These are phyloP conservation scores for Trichoderma asperellum DNA, from an alignment of 2,329 filamentous ascomycete genomes.

Conservation along the genomic window DNA sequence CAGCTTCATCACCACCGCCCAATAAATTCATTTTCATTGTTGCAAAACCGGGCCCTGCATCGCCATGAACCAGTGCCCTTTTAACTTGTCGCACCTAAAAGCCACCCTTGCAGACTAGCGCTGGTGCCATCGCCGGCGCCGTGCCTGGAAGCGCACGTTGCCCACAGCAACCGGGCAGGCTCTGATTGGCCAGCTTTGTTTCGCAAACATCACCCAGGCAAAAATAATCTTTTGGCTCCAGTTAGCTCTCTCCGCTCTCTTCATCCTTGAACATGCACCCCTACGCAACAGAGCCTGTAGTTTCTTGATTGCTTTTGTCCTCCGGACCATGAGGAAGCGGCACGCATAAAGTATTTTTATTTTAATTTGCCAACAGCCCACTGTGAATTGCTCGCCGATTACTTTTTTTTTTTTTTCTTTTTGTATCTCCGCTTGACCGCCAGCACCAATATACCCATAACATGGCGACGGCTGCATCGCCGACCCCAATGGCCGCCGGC, in stretches of 20 bases:
- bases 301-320: slow-evolving; percentile 34
- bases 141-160: slow-evolving; percentile 35
- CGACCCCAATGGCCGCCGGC: slow-evolving; percentile 58
- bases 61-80: slow-evolving; percentile 4
- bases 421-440: slow-evolving; percentile 29
- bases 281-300: slow-evolving; percentile 23
- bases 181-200: slow-evolving; percentile 39
- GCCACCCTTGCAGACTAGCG: slow-evolving; percentile 6
- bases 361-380: slow-evolving; percentile 35
- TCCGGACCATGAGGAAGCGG: slow-evolving; percentile 45
- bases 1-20: slow-evolving; percentile 3
- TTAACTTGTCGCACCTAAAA: not conserved
- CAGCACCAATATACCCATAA: slow-evolving; percentile 31
- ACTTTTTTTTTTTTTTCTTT: slow-evolving; percentile 17
- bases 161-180: slow-evolving; percentile 38
- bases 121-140: slow-evolving; percentile 8
- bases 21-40: not conserved
- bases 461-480: slow-evolving; percentile 57
- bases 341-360: slow-evolving; percentile 48
- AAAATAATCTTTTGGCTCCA: slow-evolving; percentile 36
- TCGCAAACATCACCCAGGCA: slow-evolving; percentile 29
- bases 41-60: not conserved
- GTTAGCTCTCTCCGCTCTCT: slow-evolving; percentile 28
- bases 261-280: slow-evolving; percentile 27
- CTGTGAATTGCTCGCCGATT: slow-evolving; percentile 32